phyloP scores from a whole-genome alignment of 2,329 filamentous ascomycete species.

The Talaromyces pinophilus region DNA sequence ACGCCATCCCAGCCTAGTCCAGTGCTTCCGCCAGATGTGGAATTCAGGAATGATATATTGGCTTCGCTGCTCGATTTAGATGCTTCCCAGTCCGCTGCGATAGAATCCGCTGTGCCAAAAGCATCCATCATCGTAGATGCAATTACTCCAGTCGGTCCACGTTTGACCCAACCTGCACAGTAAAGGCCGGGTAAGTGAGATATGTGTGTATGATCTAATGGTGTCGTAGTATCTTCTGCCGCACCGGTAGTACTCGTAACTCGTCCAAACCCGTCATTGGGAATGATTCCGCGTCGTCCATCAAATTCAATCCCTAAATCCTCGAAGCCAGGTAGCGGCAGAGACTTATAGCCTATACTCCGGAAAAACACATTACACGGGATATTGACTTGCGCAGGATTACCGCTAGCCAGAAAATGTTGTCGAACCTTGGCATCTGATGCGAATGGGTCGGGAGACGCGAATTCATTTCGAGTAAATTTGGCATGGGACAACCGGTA shows the following conservation, averaged over 20 bases:
- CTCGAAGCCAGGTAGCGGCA: conserved; percentile 70
- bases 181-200: conserved; percentile 72
- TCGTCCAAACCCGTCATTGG: conserved; percentile 78
- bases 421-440: conserved; percentile 48
- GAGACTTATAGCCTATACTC: conserved; percentile 91
- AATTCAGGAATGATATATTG: conserved; percentile 50
- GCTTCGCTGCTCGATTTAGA: conserved; percentile 24
- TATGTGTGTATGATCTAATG: conserved; percentile 41
- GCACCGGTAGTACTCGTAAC: conserved; percentile 52
- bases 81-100: conserved; percentile 72
- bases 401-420: conserved; percentile 52
- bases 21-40: conserved; percentile 39
- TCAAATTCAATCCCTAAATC: conserved; percentile 79
- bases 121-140: conserved; percentile 95
- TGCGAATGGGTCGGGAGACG: conserved; percentile 56
- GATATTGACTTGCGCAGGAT: conserved; percentile 52
- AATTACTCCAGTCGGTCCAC: conserved; percentile 91
- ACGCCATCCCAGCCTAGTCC: conserved; percentile 76
- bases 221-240: conserved; percentile 30
- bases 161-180: conserved; percentile 95
- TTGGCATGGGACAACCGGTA: conserved; percentile 62
- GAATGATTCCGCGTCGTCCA: conserved; percentile 69
- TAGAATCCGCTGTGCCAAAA: conserved; percentile 81
- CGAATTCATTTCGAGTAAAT: conserved; percentile 60
- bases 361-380: conserved; percentile 76